Percentiles rank a stretch among this genome's conserved stretches.
These are phyloP conservation scores for Trametes coccinea DNA, from an alignment of 768 basidiomycete species.

Conservation along the genomic window DNA sequence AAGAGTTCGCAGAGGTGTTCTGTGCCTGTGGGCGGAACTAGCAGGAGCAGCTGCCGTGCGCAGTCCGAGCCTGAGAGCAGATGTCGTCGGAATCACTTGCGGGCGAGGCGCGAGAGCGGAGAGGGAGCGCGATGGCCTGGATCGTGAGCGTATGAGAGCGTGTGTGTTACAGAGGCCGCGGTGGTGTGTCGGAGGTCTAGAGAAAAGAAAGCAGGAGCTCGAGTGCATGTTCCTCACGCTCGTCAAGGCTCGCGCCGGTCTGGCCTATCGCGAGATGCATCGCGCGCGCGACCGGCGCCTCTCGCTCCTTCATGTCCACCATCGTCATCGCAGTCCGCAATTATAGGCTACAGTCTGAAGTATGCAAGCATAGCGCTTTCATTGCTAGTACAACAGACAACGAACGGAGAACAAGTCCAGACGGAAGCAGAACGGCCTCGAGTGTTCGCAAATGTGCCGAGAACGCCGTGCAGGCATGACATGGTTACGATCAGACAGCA, in stretches of 20 bases:
- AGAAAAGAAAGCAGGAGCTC: conserved; percentile 1
- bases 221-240: neutral
- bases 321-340: no score
- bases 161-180: neutral
- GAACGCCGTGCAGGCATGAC: neutral
- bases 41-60: neutral
- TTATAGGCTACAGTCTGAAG: neutral
- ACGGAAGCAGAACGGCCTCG: neutral
- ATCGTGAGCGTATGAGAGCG: neutral
- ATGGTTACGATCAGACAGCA: neutral
- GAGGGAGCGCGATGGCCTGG: neutral
- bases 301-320: no score
- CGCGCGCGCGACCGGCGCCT: neutral
- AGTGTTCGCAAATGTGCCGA: neutral
- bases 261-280: neutral
- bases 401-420: neutral
- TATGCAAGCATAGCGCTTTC: conserved; percentile 10
- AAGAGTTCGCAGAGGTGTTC: no score
- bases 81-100: neutral
- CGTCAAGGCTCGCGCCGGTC: neutral
- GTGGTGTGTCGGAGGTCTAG: neutral
- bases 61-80: conserved; percentile 8
- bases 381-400: conserved; percentile 20
- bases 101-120: neutral
- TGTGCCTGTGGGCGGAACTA: neutral